phyloP scores from a whole-genome alignment of 352 stramenopile species.

The Phytophthora sansomeana region DNA sequence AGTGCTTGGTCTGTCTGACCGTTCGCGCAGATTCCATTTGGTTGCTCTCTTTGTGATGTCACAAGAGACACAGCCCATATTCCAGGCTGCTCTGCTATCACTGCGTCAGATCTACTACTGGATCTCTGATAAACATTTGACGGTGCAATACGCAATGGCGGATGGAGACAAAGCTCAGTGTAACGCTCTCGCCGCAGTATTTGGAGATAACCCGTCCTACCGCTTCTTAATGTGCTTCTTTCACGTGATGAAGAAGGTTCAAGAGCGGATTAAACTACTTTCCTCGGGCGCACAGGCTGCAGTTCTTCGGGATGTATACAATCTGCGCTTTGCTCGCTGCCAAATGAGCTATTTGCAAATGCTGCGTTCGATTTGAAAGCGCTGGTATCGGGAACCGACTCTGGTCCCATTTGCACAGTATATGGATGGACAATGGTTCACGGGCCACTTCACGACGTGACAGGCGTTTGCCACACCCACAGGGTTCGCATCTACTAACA shows the following conservation, averaged over 20 bases:
- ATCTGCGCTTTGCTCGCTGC: no score
- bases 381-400: no score
- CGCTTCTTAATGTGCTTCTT: conserved; percentile 28
- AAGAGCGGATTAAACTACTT: no score
- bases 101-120: not conserved
- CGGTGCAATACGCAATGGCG: conserved; percentile 3
- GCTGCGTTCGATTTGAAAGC: no score
- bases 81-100: not conserved
- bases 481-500: conserved; percentile 33
- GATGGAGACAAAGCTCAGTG: conserved; percentile 1
- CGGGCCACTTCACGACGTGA: conserved; percentile 1
- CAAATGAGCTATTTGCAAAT: no score
- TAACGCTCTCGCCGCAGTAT: not conserved
- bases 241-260: no score
- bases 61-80: conserved; percentile 1
- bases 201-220: not conserved
- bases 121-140: not conserved
- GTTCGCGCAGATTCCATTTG: conserved; percentile 11
- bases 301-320: no score
- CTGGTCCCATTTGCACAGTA: no score
- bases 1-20: not conserved
- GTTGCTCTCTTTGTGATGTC: conserved; percentile 1
- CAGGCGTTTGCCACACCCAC: conserved; percentile 16
- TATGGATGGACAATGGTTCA: no score
- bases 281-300: no score